These are phyloP conservation scores for Lepiota venenata DNA, from an alignment of 768 basidiomycete genomes.

Conservation along the genomic window DNA sequence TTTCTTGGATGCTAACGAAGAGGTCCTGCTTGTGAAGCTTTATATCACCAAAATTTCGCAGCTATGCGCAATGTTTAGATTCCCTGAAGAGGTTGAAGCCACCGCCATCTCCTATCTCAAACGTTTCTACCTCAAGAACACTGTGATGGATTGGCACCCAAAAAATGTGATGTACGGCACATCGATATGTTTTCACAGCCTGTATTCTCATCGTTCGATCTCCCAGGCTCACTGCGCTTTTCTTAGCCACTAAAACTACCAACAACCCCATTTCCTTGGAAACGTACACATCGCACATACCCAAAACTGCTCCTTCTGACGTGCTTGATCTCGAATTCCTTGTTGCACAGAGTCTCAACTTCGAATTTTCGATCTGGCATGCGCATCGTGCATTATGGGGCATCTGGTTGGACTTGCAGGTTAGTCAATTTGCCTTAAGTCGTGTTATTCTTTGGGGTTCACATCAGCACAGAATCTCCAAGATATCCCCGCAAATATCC, in stretches of 20 bases:
- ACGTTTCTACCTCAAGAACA: conserved; percentile 95
- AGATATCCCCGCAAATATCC: conserved; percentile 41
- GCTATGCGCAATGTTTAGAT: conserved; percentile 80
- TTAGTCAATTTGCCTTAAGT: conserved; percentile 24
- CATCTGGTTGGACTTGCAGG: conserved; percentile 85
- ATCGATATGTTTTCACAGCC: not conserved
- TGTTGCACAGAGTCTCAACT: conserved; percentile 89
- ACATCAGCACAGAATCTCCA: conserved; percentile 49
- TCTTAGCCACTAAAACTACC: conserved; percentile 96
- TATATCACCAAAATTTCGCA: conserved; percentile 86
- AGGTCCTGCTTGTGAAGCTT: conserved; percentile 82
- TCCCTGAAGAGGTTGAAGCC: conserved; percentile 90
- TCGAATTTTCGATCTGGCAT: conserved; percentile 95
- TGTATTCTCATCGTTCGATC: conserved; percentile 4
- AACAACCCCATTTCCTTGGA: conserved; percentile 91
- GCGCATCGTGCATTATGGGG: conserved; percentile 88
- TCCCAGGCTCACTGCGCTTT: conserved; percentile 88
- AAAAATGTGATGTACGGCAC: conserved; percentile 90
- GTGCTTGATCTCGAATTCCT: conserved; percentile 95
- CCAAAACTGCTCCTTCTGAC: conserved; percentile 75
- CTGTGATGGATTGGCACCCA: conserved; percentile 99
- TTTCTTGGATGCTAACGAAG: conserved; percentile 81
- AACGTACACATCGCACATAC: conserved; percentile 78
- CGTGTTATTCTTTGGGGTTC: not conserved
- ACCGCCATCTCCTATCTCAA: conserved; percentile 93